Evolutionary conservation across 345 rosid genomes (phyloP).

Genomic region (Conringia planisiliqua): DNA sequence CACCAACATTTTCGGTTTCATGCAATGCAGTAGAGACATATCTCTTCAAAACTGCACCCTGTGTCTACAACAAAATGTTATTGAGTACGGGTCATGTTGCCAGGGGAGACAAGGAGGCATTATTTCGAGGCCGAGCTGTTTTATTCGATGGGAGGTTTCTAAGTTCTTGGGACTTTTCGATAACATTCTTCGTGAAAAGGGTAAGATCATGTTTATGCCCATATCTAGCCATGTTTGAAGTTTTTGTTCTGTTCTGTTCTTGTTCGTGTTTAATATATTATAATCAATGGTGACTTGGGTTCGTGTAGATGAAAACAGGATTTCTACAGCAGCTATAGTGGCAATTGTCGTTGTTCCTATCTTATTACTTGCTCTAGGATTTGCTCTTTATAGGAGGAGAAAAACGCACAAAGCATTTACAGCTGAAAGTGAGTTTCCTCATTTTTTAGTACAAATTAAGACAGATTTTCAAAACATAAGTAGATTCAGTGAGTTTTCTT

Average conservation of each 20-base stretch:
- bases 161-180: conserved; percentile 25
- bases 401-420: not conserved
- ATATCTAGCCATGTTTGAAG: not conserved
- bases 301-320: conserved; percentile 10
- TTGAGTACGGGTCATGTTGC: conserved; percentile 17
- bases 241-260: not conserved
- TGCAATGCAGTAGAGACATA: conserved; percentile 49
- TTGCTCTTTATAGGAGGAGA: not conserved
- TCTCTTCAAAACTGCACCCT: not conserved
- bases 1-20: conserved; percentile 28
- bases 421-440: conserved; percentile 1
- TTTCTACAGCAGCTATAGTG: conserved; percentile 4
- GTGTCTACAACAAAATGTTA: conserved; percentile 28
- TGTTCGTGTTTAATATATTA: not conserved
- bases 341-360: not conserved
- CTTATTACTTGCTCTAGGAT: conserved; percentile 7
- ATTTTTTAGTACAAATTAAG: not conserved
- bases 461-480: not conserved
- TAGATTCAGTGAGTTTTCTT: not conserved
- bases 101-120: conserved; percentile 32
- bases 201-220: not conserved
- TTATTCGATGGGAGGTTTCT: conserved; percentile 29
- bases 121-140: conserved; percentile 38
- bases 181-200: not conserved
- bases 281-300: not conserved